Conservation (phyloP, 2,329 filamentous ascomycete genomes). For the Macrophomina phaseolina region DNA sequence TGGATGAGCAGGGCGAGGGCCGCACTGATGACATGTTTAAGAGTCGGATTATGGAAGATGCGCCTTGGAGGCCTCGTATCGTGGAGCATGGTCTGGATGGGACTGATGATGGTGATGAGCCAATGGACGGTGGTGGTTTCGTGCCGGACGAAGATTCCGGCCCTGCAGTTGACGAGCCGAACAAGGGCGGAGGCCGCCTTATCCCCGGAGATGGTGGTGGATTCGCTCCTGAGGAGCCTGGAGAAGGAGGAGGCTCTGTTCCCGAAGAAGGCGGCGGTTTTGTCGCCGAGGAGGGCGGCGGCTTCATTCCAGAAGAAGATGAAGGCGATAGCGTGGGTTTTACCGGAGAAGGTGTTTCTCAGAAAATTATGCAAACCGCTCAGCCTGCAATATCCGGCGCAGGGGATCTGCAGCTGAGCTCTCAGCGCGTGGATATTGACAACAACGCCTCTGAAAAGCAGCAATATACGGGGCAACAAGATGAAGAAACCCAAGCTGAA, state of each 20-base stretch:
- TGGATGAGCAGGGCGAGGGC: constrained; percentile 13
- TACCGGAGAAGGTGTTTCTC: not conserved
- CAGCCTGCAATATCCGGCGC: no score
- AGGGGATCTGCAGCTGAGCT: no score
- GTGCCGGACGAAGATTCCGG: constrained; percentile 28
- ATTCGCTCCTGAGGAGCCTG: constrained; percentile 24
- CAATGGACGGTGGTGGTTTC: constrained; percentile 31
- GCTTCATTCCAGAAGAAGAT: constrained; percentile 46
- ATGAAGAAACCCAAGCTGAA: no score
- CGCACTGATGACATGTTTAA: not conserved
- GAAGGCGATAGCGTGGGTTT: constrained; percentile 32
- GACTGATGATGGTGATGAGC: constrained; percentile 3
- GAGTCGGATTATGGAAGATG: constrained; percentile 1
- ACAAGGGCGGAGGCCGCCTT: constrained; percentile 31
- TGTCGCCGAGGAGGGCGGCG: constrained; percentile 36
- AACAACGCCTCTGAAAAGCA: not conserved
- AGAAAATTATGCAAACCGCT: no score
- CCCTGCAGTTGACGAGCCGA: constrained; percentile 6
- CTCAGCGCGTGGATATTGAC: no score
- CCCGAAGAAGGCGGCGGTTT: constrained; percentile 29
- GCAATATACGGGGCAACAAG: not conserved
- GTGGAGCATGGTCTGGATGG: constrained; percentile 10
- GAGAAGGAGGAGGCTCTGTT: constrained; percentile 44
- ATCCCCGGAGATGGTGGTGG: constrained; percentile 31
- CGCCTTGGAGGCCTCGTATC: not conserved